Conservation (phyloP, 2,329 filamentous ascomycete genomes). For the Fusarium graminum region DNA sequence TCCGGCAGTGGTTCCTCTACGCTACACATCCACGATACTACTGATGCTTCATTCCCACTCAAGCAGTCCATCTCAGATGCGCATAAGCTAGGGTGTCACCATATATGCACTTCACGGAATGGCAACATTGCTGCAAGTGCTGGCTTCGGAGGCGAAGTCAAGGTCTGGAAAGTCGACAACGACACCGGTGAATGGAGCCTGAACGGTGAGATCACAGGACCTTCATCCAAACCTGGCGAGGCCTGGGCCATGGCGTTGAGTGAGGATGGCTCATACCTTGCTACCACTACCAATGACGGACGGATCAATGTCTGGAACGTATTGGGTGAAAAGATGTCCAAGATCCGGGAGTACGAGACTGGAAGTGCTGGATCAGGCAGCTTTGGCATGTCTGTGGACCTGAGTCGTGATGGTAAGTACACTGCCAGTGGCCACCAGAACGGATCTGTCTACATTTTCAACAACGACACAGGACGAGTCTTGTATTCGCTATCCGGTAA, state of each 20-base stretch:
- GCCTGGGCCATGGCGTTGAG: slow-evolving; percentile 91
- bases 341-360: slow-evolving; percentile 88
- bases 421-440: slow-evolving; percentile 95
- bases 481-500: slow-evolving; percentile 85
- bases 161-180: slow-evolving; percentile 78
- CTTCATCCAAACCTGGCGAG: slow-evolving; percentile 72
- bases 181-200: slow-evolving; percentile 67
- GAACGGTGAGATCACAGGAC: slow-evolving; percentile 57
- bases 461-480: slow-evolving; percentile 88
- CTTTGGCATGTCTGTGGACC: slow-evolving; percentile 89
- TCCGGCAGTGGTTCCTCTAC: slow-evolving; percentile 88
- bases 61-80: slow-evolving; percentile 82
- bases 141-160: slow-evolving; percentile 90
- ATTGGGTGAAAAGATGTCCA: slow-evolving; percentile 65
- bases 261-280: slow-evolving; percentile 84
- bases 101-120: slow-evolving; percentile 78
- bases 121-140: slow-evolving; percentile 82
- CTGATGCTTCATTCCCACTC: slow-evolving; percentile 78
- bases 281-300: slow-evolving; percentile 89
- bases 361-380: slow-evolving; percentile 77
- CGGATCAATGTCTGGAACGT: slow-evolving; percentile 91
- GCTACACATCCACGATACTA: slow-evolving; percentile 83
- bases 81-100: slow-evolving; percentile 92
- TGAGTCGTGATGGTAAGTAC: slow-evolving; percentile 82
- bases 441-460: slow-evolving; percentile 93